Conservation (phyloP, 108 stramenopile genomes). For the Mayamaea pseudoterrestris region DNA sequence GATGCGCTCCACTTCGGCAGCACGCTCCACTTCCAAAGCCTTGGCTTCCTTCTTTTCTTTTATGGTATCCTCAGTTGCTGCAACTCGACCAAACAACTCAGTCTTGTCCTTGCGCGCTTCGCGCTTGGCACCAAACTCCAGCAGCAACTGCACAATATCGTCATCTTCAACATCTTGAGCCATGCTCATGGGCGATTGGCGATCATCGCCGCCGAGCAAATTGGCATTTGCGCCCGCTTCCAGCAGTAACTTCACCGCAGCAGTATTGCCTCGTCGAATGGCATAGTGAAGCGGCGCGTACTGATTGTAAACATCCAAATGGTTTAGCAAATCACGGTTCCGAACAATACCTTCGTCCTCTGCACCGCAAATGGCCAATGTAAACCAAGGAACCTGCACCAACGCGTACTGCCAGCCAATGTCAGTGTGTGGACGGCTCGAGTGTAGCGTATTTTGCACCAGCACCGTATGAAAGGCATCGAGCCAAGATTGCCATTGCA, state of each 20-base stretch:
- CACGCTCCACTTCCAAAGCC: conserved; percentile 10
- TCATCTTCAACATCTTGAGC: conserved; percentile 23
- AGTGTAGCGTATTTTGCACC: conserved; percentile 2
- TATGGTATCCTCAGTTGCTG: conserved; percentile 6
- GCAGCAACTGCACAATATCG: conserved; percentile 7
- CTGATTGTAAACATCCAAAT: conserved; percentile 23
- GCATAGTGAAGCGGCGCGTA: conserved; percentile 34
- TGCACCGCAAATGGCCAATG: conserved; percentile 14
- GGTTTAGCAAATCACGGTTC: conserved; percentile 8
- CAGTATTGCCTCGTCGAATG: conserved; percentile 7
- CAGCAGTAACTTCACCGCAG: conserved; percentile 16
- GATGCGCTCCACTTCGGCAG: no score
- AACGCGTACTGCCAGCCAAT: conserved; percentile 31
- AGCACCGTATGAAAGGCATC: conserved; percentile 17
- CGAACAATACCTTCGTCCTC: conserved; percentile 1
- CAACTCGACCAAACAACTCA: conserved; percentile 25
- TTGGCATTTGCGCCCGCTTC: conserved; percentile 26
- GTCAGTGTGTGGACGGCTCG: conserved; percentile 1
- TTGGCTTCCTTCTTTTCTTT: conserved; percentile 14
- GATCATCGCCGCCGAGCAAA: conserved; percentile 15
- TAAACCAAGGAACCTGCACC: conserved; percentile 21
- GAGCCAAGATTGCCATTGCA: conserved; percentile 11
- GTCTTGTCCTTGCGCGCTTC: conserved; percentile 1
- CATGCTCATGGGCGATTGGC: conserved; percentile 19
- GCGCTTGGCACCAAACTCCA: background rate